A percentile compares a stretch with the other conserved stretches of the same genome.
phyloP scores from a whole-genome alignment of 2,329 filamentous ascomycete species.

The Alternaria gansuensis region DNA sequence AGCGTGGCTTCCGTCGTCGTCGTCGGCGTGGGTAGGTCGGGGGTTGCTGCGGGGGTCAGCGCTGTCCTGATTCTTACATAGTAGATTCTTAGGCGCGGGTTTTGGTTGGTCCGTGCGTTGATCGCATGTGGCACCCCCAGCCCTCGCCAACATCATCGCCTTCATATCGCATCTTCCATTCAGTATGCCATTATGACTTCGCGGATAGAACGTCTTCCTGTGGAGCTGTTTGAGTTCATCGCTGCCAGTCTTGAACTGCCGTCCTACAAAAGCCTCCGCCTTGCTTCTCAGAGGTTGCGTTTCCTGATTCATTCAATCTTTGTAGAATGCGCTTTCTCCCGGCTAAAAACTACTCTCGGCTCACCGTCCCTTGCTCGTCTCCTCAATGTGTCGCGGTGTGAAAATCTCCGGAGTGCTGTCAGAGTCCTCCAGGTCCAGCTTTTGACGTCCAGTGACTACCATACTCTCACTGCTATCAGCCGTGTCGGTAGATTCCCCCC shows the following conservation, averaged over 20 bases:
- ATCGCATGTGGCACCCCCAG: slow-evolving; percentile 5
- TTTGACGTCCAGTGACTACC: slow-evolving; percentile 37
- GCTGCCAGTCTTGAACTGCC: slow-evolving; percentile 27
- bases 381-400: slow-evolving; percentile 26
- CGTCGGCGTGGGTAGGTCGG: background rate
- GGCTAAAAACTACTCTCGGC: slow-evolving; percentile 35
- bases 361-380: slow-evolving; percentile 38
- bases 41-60: slow-evolving; percentile 17
- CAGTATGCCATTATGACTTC: slow-evolving; percentile 30
- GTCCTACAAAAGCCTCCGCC: slow-evolving; percentile 34
- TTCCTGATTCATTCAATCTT: slow-evolving; percentile 36
- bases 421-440: slow-evolving; percentile 37
- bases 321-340: slow-evolving; percentile 34
- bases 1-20: slow-evolving; percentile 17
- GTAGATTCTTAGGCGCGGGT: slow-evolving; percentile 11
- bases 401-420: slow-evolving; percentile 29
- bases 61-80: slow-evolving; percentile 16
- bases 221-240: slow-evolving; percentile 43
- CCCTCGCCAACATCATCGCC: background rate
- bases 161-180: background rate
- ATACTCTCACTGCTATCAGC: slow-evolving; percentile 30
- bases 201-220: slow-evolving; percentile 39
- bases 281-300: slow-evolving; percentile 36
- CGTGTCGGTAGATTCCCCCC: slow-evolving; percentile 39
- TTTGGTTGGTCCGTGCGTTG: slow-evolving; percentile 4